phyloP scores from a whole-genome alignment of 2,329 filamentous ascomycete species.

The Pleomassaria siparia region DNA sequence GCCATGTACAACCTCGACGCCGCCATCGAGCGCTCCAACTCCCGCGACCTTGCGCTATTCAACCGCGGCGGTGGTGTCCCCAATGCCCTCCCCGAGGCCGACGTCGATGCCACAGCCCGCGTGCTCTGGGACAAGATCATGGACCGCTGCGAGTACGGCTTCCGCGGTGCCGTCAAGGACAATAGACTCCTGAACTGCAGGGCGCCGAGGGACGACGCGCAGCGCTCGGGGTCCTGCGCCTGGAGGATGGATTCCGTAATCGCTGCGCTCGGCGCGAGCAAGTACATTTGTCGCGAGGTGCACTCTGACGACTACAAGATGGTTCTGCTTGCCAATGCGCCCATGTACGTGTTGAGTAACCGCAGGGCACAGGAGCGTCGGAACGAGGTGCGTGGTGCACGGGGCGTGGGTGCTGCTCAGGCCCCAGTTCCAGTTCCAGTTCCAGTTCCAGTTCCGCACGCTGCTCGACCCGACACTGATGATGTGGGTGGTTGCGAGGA shows the following conservation, averaged over 20 bases:
- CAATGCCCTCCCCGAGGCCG: background rate
- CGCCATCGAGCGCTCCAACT: background rate
- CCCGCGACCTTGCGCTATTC: background rate
- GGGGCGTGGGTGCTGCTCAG: too few species aligned
- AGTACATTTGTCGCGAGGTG: slow-evolving; percentile 9
- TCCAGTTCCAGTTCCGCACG: too few species aligned
- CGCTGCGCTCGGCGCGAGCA: slow-evolving; percentile 6
- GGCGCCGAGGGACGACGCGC: background rate
- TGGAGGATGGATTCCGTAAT: slow-evolving; percentile 5
- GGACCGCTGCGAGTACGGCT: slow-evolving; percentile 3
- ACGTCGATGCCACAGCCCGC: slow-evolving; percentile 8
- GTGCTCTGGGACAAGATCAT: slow-evolving; percentile 3
- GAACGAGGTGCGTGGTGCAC: too few species aligned
- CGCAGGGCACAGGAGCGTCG: too few species aligned
- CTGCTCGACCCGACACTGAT: too few species aligned
- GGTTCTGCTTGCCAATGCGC: slow-evolving; percentile 6
- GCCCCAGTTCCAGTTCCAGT: too few species aligned
- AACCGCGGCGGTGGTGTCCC: background rate
- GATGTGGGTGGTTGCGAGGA: too few species aligned
- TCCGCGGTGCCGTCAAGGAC: background rate
- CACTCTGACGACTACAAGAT: slow-evolving; percentile 5
- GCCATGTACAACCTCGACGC: slow-evolving; percentile 2
- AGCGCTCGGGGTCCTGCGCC: background rate
- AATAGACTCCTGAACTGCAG: background rate
- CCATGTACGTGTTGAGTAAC: too few species aligned